Evolutionary conservation across 2,329 filamentous ascomycete genomes (phyloP).

Genomic region (Aspergillus caelatus): DNA sequence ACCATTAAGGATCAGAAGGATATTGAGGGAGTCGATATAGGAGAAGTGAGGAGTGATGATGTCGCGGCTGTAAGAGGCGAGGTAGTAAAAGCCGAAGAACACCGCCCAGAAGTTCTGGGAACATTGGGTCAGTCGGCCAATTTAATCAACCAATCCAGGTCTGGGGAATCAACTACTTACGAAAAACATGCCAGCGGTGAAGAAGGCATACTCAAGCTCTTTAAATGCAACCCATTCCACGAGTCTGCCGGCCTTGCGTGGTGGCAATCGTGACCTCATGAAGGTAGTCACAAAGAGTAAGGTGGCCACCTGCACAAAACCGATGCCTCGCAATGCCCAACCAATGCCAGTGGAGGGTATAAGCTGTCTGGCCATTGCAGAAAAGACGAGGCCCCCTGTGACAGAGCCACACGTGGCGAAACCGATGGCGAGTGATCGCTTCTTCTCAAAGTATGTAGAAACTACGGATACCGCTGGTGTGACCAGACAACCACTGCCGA

Average conservation of each 20-base stretch:
- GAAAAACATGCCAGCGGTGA: constrained; percentile 49
- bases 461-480: constrained; percentile 15
- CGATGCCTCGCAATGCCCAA: constrained; percentile 51
- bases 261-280: constrained; percentile 50
- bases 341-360: constrained; percentile 41
- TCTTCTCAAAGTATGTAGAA: constrained; percentile 17
- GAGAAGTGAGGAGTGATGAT: constrained; percentile 41
- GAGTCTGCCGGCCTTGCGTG: constrained; percentile 54
- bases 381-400: constrained; percentile 9
- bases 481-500: constrained; percentile 20
- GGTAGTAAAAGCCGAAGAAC: constrained; percentile 63
- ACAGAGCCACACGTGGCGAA: not conserved
- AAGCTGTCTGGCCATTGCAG: constrained; percentile 1
- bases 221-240: constrained; percentile 61
- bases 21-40: constrained; percentile 35
- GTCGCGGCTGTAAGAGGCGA: constrained; percentile 53
- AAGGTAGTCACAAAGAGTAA: constrained; percentile 29
- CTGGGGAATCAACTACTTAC: not conserved
- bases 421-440: constrained; percentile 6
- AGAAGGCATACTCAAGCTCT: constrained; percentile 59
- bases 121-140: not conserved
- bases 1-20: constrained; percentile 7
- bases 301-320: constrained; percentile 47
- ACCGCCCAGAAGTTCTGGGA: constrained; percentile 49
- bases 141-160: not conserved